Evolutionary conservation across 495 filamentous ascomycete genomes (phyloP).

Genomic region (Hypoxylon intermedium): DNA sequence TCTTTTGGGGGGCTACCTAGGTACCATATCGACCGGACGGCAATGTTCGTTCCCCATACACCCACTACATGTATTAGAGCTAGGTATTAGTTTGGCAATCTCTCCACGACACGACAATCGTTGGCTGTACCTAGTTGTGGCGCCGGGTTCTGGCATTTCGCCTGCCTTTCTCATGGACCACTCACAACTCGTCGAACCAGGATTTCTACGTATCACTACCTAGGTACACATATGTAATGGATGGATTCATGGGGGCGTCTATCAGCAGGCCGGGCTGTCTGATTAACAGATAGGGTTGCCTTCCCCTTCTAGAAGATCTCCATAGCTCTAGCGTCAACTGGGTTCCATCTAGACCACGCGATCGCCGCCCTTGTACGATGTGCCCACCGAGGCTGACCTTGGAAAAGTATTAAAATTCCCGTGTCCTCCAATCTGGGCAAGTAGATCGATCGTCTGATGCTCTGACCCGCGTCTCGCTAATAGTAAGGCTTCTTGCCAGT

Average conservation of each 20-base stretch:
- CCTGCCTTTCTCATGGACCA: slow-evolving; percentile 16
- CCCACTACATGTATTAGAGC: neutral
- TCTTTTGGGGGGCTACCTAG: too few species aligned
- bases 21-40: too few species aligned
- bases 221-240: neutral
- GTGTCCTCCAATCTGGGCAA: slow-evolving; percentile 18
- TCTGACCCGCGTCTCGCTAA: slow-evolving; percentile 18
- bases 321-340: slow-evolving; percentile 32
- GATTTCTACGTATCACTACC: slow-evolving; percentile 15
- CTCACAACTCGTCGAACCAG: slow-evolving; percentile 13
- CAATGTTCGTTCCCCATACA: too few species aligned
- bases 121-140: slow-evolving; percentile 24
- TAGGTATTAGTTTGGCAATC: neutral
- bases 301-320: slow-evolving; percentile 43
- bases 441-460: slow-evolving; percentile 25
- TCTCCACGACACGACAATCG: neutral
- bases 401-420: slow-evolving; percentile 36
- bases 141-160: slow-evolving; percentile 2
- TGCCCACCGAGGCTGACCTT: slow-evolving; percentile 35
- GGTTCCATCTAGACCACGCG: slow-evolving; percentile 38
- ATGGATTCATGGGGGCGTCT: slow-evolving; percentile 21
- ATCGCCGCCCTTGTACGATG: slow-evolving; percentile 23
- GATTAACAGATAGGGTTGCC: slow-evolving; percentile 32
- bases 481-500: slow-evolving; percentile 11
- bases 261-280: slow-evolving; percentile 2